Percentiles rank a stretch among this genome's conserved stretches.
These are phyloP conservation scores for Exserohilum rostratum DNA, from an alignment of 2,329 filamentous ascomycete species.

Conservation along the genomic window DNA sequence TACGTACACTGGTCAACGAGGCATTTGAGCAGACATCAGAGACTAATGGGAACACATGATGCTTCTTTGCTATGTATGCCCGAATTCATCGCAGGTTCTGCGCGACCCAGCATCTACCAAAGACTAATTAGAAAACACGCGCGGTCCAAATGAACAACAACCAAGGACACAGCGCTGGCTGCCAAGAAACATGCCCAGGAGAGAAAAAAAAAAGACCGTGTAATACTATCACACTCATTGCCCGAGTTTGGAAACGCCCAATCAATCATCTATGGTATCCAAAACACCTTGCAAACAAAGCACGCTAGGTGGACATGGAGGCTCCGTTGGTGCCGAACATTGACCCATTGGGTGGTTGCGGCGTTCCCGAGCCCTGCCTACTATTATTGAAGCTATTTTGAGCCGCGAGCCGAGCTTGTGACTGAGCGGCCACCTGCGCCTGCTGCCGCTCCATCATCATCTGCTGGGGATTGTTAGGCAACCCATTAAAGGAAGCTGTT, in stretches of 20 bases:
- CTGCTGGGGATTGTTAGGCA: slow-evolving; percentile 40
- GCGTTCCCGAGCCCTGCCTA: slow-evolving; percentile 45
- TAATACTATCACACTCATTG: background rate
- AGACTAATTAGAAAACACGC: slow-evolving; percentile 4
- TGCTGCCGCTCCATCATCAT: slow-evolving; percentile 46
- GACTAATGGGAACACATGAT: background rate
- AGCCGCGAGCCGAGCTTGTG: slow-evolving; percentile 45
- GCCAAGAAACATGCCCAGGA: slow-evolving; percentile 1
- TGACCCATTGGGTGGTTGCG: slow-evolving; percentile 43
- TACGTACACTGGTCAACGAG: background rate
- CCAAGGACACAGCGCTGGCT: background rate
- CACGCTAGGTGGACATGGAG: slow-evolving; percentile 31
- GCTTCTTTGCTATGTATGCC: background rate
- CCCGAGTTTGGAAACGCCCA: slow-evolving; percentile 22
- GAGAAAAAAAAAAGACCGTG: slow-evolving; percentile 1
- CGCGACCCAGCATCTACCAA: background rate
- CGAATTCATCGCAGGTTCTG: background rate
- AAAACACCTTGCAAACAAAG: slow-evolving; percentile 14
- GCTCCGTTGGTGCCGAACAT: slow-evolving; percentile 15
- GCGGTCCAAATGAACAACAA: background rate
- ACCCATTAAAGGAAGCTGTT: slow-evolving; percentile 28
- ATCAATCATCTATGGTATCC: slow-evolving; percentile 22
- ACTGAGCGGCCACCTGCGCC: slow-evolving; percentile 38
- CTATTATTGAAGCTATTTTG: slow-evolving; percentile 43
- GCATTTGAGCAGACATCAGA: background rate